Evolutionary conservation across 306 rosid genomes (phyloP).

Genomic region (Rosa lucieae): DNA sequence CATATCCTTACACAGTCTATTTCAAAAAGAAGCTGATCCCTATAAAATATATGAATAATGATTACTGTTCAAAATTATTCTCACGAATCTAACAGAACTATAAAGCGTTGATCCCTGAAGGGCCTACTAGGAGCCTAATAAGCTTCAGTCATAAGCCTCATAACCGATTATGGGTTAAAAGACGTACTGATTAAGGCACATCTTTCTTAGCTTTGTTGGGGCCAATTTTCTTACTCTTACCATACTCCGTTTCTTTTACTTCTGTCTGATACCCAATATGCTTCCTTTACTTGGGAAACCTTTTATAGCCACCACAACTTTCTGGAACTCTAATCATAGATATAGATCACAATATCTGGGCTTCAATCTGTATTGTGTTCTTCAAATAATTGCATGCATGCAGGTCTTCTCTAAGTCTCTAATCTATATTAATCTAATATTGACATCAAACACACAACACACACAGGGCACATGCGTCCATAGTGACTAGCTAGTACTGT

Average conservation of each 20-base stretch:
- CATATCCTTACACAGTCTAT: not conserved
- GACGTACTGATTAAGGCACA: slow-evolving; percentile 43
- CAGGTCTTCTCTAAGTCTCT: not conserved
- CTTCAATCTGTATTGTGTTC: not conserved
- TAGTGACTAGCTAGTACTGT: not conserved
- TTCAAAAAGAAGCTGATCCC: not conserved
- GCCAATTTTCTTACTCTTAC: slow-evolving; percentile 41
- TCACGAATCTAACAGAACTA: not conserved
- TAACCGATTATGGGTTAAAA: slow-evolving; percentile 19
- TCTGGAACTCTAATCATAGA: slow-evolving; percentile 47
- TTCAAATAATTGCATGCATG: not conserved
- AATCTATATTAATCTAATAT: not conserved
- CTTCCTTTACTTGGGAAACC: slow-evolving; percentile 55
- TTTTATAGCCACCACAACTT: slow-evolving; percentile 55
- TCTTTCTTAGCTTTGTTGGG: slow-evolving; percentile 39
- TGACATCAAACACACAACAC: not conserved
- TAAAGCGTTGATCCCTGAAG: slow-evolving; percentile 33
- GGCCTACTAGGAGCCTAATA: slow-evolving; percentile 29
- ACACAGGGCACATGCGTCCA: not conserved
- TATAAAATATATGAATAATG: not conserved
- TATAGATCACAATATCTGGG: slow-evolving; percentile 44
- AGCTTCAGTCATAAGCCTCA: slow-evolving; percentile 40
- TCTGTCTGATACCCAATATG: slow-evolving; percentile 43
- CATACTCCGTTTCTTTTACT: slow-evolving; percentile 31
- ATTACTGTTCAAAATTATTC: not conserved